Conservation (phyloP, 352 stramenopile species). For the Plasmopara halstedii region DNA sequence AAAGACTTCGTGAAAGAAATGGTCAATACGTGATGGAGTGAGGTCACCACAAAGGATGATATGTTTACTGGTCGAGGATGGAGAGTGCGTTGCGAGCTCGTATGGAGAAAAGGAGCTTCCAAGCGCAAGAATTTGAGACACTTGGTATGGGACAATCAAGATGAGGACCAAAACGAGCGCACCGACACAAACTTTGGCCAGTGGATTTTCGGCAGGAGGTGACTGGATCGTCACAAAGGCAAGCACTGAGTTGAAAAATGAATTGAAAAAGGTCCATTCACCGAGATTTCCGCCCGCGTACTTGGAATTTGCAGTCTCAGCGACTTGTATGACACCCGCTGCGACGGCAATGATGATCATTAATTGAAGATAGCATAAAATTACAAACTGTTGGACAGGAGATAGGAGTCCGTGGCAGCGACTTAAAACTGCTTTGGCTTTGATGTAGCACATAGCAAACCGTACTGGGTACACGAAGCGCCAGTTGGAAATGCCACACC, state of each 20-base stretch:
- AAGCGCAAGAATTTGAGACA: slow-evolving; percentile 69
- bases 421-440: slow-evolving; percentile 62
- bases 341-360: slow-evolving; percentile 67
- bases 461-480: slow-evolving; percentile 74
- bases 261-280: slow-evolving; percentile 83
- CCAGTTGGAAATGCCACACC: slow-evolving; percentile 62
- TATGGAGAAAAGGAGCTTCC: slow-evolving; percentile 69
- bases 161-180: slow-evolving; percentile 74
- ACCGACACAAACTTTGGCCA: slow-evolving; percentile 72
- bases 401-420: slow-evolving; percentile 71
- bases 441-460: slow-evolving; percentile 75
- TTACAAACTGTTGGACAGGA: slow-evolving; percentile 68
- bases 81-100: slow-evolving; percentile 52
- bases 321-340: slow-evolving; percentile 76
- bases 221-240: slow-evolving; percentile 82
- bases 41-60: slow-evolving; percentile 76
- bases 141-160: slow-evolving; percentile 74
- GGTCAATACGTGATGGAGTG: slow-evolving; percentile 70
- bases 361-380: slow-evolving; percentile 73
- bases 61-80: slow-evolving; percentile 46
- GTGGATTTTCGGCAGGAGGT: slow-evolving; percentile 64
- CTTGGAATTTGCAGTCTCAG: slow-evolving; percentile 52
- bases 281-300: slow-evolving; percentile 35
- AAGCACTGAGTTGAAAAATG: slow-evolving; percentile 81
- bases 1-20: slow-evolving; percentile 81